Percentiles rank a stretch among this genome's conserved stretches.
These are phyloP conservation scores for Echria macrotheca DNA, from an alignment of 495 filamentous ascomycete genomes.

Conservation along the genomic window DNA sequence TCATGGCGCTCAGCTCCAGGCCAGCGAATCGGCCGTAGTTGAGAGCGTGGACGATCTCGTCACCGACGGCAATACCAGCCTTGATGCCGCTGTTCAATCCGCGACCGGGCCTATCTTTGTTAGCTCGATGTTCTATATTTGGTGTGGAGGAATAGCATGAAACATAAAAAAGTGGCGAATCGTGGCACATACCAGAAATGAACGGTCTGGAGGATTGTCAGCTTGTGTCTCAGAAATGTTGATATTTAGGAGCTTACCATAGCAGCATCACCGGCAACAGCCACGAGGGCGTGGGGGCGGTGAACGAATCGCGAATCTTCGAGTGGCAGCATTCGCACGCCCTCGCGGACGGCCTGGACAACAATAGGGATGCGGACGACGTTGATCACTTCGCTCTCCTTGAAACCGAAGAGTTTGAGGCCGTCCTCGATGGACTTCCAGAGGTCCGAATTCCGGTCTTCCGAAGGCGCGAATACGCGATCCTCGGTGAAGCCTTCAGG, in stretches of 20 bases:
- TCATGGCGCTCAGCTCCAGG: slow-evolving; percentile 24
- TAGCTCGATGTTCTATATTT: too few relatives aligned
- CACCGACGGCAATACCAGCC: slow-evolving; percentile 26
- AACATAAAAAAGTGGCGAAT: too few relatives aligned
- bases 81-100: slow-evolving; percentile 35
- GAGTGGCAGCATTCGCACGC: slow-evolving; percentile 27
- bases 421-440: slow-evolving; percentile 37
- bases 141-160: too few relatives aligned
- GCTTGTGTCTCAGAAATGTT: not conserved
- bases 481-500: slow-evolving; percentile 27
- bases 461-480: slow-evolving; percentile 31
- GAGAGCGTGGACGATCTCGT: slow-evolving; percentile 32
- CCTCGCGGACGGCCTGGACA: slow-evolving; percentile 34
- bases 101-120: slow-evolving; percentile 28
- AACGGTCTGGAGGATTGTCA: slow-evolving; percentile 18
- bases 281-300: slow-evolving; percentile 29
- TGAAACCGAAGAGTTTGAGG: slow-evolving; percentile 37
- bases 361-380: slow-evolving; percentile 37
- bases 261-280: slow-evolving; percentile 28
- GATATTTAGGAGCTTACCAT: slow-evolving; percentile 16
- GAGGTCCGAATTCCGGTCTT: slow-evolving; percentile 23
- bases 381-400: slow-evolving; percentile 37
- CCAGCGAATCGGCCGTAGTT: slow-evolving; percentile 25
- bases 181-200: too few relatives aligned
- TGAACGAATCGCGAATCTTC: slow-evolving; percentile 24